phyloP scores from a whole-genome alignment of 805 yeast genomes.

The Gaillardinia entomophila region DNA sequence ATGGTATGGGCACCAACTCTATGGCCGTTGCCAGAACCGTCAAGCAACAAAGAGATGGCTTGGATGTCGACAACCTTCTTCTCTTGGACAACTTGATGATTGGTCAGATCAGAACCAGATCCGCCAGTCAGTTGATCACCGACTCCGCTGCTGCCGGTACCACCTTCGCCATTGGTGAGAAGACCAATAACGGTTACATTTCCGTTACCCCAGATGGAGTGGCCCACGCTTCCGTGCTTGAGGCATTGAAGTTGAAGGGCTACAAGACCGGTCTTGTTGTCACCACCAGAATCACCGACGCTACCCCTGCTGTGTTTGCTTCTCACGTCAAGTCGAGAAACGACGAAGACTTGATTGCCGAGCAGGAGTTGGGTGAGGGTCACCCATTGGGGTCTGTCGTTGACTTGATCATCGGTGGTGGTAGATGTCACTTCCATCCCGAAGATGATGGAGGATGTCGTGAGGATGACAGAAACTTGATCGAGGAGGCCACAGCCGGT shows the following conservation, averaged over 20 bases:
- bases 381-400: constrained; percentile 75
- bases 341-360: constrained; percentile 82
- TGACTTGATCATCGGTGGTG: constrained; percentile 88
- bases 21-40: constrained; percentile 73
- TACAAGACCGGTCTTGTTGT: constrained; percentile 86
- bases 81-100: constrained; percentile 63
- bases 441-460: constrained; percentile 55
- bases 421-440: constrained; percentile 78
- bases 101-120: constrained; percentile 82
- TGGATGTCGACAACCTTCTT: constrained; percentile 52
- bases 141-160: constrained; percentile 98
- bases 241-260: constrained; percentile 79
- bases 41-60: constrained; percentile 53
- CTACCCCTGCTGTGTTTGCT: constrained; percentile 89
- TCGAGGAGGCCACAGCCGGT: constrained; percentile 59
- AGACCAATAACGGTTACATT: constrained; percentile 86
- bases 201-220: constrained; percentile 63
- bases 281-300: constrained; percentile 88
- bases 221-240: constrained; percentile 89
- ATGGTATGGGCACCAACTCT: constrained; percentile 94
- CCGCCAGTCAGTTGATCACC: constrained; percentile 71
- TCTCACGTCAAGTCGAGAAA: constrained; percentile 71
- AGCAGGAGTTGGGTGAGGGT: constrained; percentile 78
- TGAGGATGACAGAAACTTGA: constrained; percentile 60
- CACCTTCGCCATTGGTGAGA: constrained; percentile 80